These are phyloP conservation scores for Psidium guajava DNA, from an alignment of 345 rosid species.

Conservation along the genomic window DNA sequence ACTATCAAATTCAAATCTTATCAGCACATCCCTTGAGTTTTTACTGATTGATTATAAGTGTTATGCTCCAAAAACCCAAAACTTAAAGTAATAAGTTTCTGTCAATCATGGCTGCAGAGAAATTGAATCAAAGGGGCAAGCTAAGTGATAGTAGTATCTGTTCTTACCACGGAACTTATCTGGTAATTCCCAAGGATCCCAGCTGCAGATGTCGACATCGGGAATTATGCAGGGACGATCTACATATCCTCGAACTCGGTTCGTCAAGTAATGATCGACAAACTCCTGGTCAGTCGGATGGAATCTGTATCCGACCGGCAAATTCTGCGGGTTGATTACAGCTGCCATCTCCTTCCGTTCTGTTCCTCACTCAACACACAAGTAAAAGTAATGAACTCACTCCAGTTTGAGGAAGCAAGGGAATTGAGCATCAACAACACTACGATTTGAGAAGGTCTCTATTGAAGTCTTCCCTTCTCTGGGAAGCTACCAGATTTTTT, in stretches of 20 bases:
- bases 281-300: neutral
- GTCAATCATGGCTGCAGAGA: neutral
- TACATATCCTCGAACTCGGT: neutral
- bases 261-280: neutral
- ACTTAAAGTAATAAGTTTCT: neutral
- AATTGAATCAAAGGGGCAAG: neutral
- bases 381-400: neutral
- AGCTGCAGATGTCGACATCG: neutral
- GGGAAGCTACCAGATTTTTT: neutral
- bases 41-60: neutral
- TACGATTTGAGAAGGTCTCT: neutral
- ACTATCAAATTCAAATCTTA: neutral
- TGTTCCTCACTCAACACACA: neutral
- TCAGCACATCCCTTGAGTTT: neutral
- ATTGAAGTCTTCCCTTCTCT: neutral
- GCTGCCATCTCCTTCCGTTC: neutral
- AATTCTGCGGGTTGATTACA: neutral
- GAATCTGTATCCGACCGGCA: conserved; percentile 1
- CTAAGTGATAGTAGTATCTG: neutral
- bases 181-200: conserved; percentile 1
- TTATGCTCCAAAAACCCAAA: neutral
- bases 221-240: neutral
- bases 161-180: neutral
- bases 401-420: neutral
- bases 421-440: neutral